Base-by-base conservation (phyloP, 345 rosid species). In the Moringa oleifera region DNA sequence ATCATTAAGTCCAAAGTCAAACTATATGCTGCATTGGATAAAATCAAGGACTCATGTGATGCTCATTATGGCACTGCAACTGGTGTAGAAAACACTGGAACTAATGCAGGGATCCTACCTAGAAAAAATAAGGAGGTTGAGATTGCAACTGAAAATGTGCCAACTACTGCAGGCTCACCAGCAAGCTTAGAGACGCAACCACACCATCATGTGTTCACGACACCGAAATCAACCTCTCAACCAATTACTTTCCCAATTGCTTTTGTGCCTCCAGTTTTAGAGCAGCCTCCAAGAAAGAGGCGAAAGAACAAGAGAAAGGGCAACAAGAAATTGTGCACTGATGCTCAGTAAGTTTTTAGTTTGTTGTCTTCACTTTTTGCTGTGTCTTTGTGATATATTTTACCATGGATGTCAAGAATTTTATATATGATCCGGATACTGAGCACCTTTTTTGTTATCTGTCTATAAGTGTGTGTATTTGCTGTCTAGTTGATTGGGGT, bases 1-100 rank as follows among this genome's bases (percentile, higher is more conserved):
- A 71, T 75, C 23, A 58, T 79, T 24, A 79, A 68, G 28, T 70
- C 82, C 20, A 82, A 82, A 69, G 28, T 16, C 16, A 79, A 63
- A 62, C 52, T 75, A 0, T 77, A 57, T 68, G 67, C 37, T 46
- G 68, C 70, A 28, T 5, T 75, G 57, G 57, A 55, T 61, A 53
- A 66, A 58, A 56, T 22, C 12, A 67, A 71, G 60, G 71, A 64
- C n/a, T n/a, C 56, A 23, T 19, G 41, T 11, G 13, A 25, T 69
- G 53, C 56, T 25, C 51, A 33, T 11, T 33, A 33, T 33, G 5
- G 37, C 11, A 4, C 37, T 33, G 6, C 37, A 33, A 33, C 6
- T 4, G 11, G 11, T 10, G 54, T 17, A n/a, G 53, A 5, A 7
- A 57, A 53, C 56, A 45, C 21, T 17, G 59, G 60, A 50, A 17